Evolutionary conservation across 495 filamentous ascomycete species (phyloP).

Genomic region (Podospora fimiseda): DNA sequence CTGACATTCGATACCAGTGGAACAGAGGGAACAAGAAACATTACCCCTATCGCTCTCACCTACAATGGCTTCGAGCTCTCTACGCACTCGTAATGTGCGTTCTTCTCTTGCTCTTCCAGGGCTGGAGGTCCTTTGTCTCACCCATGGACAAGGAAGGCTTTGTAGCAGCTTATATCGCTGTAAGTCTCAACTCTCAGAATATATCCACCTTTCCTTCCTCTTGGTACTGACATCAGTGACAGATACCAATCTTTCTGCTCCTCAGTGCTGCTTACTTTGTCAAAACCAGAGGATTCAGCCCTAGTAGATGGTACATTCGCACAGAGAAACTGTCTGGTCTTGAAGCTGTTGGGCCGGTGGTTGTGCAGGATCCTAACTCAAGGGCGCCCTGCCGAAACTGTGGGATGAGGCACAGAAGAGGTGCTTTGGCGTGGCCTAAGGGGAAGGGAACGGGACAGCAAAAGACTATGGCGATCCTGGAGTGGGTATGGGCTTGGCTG

Average conservation of each 20-base stretch:
- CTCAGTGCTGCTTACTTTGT: conserved; percentile 10
- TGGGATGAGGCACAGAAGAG: conserved; percentile 8
- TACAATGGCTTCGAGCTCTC: conserved; percentile 30
- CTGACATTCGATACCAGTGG: conserved; percentile 16
- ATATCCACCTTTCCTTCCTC: neutral
- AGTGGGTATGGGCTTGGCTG: conserved; percentile 12
- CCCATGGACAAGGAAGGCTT: conserved; percentile 30
- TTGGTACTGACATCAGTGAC: no score
- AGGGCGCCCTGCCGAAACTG: conserved; percentile 2
- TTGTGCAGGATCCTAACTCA: neutral
- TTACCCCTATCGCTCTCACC: conserved; percentile 36
- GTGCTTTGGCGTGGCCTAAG: neutral
- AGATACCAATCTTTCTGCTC: conserved; percentile 11
- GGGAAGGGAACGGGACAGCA: neutral
- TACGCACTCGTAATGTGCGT: conserved; percentile 31
- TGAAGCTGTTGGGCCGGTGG: conserved; percentile 9
- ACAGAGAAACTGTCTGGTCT: conserved; percentile 7
- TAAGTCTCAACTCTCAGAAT: conserved; percentile 16
- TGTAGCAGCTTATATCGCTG: conserved; percentile 35
- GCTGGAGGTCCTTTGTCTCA: conserved; percentile 30
- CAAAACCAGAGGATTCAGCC: conserved; percentile 10
- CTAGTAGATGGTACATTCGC: conserved; percentile 4
- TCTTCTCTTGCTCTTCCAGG: conserved; percentile 35
- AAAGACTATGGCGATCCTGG: conserved; percentile 4
- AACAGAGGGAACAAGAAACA: conserved; percentile 23